Percentiles rank a stretch among this genome's conserved stretches.
phyloP scores from a whole-genome alignment of 1,284 basidiomycete genomes.

The Veloboletus limbatus region DNA sequence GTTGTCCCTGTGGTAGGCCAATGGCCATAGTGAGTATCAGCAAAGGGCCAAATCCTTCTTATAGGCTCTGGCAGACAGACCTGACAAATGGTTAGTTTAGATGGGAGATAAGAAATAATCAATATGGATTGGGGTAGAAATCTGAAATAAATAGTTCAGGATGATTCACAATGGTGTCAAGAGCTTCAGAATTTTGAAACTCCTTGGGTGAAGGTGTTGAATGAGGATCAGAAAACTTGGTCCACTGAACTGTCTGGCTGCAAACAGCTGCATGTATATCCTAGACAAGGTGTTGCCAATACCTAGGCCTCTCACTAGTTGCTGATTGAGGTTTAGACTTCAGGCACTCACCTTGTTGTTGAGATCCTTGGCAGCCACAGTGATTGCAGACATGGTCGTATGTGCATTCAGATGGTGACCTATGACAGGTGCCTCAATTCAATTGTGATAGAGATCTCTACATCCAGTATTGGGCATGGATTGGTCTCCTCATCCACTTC shows the following conservation, averaged over 20 bases:
- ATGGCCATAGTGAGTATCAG: not conserved
- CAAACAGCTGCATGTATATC: rapidly evolving
- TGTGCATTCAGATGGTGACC: not conserved
- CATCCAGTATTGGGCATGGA: too few relatives aligned
- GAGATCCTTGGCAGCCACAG: not conserved
- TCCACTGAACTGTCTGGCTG: conserved; percentile 16
- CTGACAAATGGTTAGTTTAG: too few relatives aligned
- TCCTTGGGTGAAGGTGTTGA: conserved; percentile 15
- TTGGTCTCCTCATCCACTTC: too few relatives aligned
- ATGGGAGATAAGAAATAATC: too few relatives aligned
- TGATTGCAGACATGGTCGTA: not conserved
- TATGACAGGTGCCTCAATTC: not conserved
- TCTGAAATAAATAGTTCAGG: conserved; percentile 32
- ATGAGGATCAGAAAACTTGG: conserved; percentile 17
- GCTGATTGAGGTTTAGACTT: not conserved
- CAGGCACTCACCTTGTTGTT: not conserved
- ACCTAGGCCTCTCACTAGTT: rapidly evolving
- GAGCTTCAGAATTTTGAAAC: not conserved
- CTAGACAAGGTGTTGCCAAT: not conserved
- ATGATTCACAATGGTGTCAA: not conserved
- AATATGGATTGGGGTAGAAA: conserved; percentile 17
- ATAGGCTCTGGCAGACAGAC: conserved; percentile 23
- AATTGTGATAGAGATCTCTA: not conserved
- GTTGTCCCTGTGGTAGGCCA: not conserved
- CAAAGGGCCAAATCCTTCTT: not conserved